These are phyloP conservation scores for Plasmodium billcollinsi DNA, from an alignment of 169 alveolate genomes.

Conservation along the genomic window DNA sequence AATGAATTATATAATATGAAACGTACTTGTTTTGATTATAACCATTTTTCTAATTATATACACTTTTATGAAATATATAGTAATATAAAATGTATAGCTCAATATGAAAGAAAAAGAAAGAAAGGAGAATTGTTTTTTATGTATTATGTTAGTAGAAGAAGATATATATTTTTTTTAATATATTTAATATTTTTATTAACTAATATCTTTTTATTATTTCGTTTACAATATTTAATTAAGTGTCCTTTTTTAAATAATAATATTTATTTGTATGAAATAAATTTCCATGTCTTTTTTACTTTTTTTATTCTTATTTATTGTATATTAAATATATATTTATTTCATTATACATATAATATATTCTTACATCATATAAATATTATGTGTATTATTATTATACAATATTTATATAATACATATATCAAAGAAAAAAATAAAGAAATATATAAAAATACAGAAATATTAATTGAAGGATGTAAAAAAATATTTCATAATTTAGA, in stretches of 20 bases:
- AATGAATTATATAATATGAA: constrained; percentile 52
- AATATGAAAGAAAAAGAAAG: constrained; percentile 40
- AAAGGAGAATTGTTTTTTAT: constrained; percentile 26
- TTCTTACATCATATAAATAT: constrained; percentile 39
- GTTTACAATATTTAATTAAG: constrained; percentile 45
- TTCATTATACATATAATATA: constrained; percentile 39
- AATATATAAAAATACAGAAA: constrained; percentile 67
- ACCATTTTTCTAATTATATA: constrained; percentile 57
- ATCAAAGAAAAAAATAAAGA: constrained; percentile 72
- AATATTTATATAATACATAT: constrained; percentile 41
- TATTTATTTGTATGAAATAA: constrained; percentile 39
- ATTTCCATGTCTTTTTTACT: constrained; percentile 65
- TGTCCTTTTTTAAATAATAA: constrained; percentile 14
- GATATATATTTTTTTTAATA: constrained; percentile 11
- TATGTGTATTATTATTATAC: constrained; percentile 56
- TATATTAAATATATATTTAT: constrained; percentile 31
- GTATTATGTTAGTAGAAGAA: constrained; percentile 29
- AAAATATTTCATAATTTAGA: constrained; percentile 22
- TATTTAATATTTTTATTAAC: constrained; percentile 47
- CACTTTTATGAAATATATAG: constrained; percentile 73
- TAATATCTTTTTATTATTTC: constrained; percentile 55
- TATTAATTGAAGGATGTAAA: constrained; percentile 64
- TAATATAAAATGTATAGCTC: constrained; percentile 57
- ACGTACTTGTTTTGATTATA: constrained; percentile 31
- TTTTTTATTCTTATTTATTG: constrained; percentile 57